Evolutionary conservation across 2,329 filamentous ascomycete species (phyloP).

Genomic region (Neonectria punicea): DNA sequence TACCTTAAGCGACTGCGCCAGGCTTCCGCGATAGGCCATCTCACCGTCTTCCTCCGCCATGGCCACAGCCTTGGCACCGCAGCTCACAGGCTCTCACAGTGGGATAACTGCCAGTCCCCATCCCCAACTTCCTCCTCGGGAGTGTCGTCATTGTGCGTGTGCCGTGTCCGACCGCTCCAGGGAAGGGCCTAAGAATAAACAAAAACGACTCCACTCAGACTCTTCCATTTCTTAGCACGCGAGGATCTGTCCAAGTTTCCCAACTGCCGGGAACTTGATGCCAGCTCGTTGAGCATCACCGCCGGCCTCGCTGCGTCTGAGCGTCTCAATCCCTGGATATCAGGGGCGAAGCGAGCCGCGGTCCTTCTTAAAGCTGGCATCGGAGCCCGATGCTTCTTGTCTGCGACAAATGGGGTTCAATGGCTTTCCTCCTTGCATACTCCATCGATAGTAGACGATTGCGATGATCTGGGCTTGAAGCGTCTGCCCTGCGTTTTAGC

Average conservation of each 20-base stretch:
- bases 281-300: not conserved
- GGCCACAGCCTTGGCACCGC: not conserved
- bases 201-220: slow-evolving; percentile 25
- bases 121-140: slow-evolving; percentile 9
- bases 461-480: not conserved
- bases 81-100: not conserved
- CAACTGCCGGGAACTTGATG: slow-evolving; percentile 2
- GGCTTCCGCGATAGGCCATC: slow-evolving; percentile 15
- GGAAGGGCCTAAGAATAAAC: slow-evolving; percentile 23
- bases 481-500: not conserved
- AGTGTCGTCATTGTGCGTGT: slow-evolving; percentile 44
- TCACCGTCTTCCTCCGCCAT: slow-evolving; percentile 11
- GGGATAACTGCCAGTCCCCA: not conserved
- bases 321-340: not conserved
- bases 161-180: slow-evolving; percentile 22
- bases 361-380: not conserved
- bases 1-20: not conserved
- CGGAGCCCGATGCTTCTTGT: not conserved
- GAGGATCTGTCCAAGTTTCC: slow-evolving; percentile 2
- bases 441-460: not conserved
- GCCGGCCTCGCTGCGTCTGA: not conserved
- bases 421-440: not conserved
- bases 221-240: slow-evolving; percentile 10
- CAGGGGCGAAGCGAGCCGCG: not conserved
- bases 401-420: not conserved